phyloP scores from a whole-genome alignment of 371 early-diverging fungal species.

The Massospora cicadina region DNA sequence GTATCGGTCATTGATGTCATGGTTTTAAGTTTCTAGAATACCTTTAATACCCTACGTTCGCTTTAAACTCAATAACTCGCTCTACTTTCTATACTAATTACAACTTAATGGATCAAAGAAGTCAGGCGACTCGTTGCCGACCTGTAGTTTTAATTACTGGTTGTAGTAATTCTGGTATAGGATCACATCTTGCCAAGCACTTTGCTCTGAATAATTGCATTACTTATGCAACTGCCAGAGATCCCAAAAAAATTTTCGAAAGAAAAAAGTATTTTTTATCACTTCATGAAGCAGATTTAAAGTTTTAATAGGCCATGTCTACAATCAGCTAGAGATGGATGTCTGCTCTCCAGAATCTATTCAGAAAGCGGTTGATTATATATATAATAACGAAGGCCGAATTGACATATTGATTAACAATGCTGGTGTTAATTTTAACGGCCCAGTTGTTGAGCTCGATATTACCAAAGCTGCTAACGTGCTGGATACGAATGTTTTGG shows the following conservation, averaged over 20 bases:
- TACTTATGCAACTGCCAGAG: slow-evolving; percentile 39
- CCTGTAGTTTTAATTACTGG: slow-evolving; percentile 38
- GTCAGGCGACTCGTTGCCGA: neutral
- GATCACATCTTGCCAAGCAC: slow-evolving; percentile 21
- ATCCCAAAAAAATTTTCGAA: slow-evolving; percentile 31
- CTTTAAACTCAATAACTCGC: too few relatives aligned
- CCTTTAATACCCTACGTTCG: too few relatives aligned
- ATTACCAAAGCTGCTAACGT: slow-evolving; percentile 21
- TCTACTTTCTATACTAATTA: too few relatives aligned
- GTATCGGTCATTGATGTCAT: too few relatives aligned
- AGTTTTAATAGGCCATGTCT: neutral
- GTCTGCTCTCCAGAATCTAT: neutral
- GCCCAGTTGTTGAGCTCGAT: slow-evolving; percentile 25
- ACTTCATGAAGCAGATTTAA: neutral
- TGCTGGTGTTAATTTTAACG: slow-evolving; percentile 26
- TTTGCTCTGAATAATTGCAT: slow-evolving; percentile 21
- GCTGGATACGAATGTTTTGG: slow-evolving; percentile 36
- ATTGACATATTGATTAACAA: slow-evolving; percentile 29
- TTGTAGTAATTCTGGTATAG: slow-evolving; percentile 43
- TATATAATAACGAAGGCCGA: neutral
- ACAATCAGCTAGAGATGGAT: neutral
- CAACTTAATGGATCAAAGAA: neutral
- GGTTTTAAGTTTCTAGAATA: too few relatives aligned
- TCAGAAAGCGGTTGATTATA: neutral
- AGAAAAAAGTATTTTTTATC: slow-evolving; percentile 1